Evolutionary conservation across 2,329 filamentous ascomycete species (phyloP), one percentile per base, ranked within the genome.

Genomic region (Aspergillus sojae): DNA sequence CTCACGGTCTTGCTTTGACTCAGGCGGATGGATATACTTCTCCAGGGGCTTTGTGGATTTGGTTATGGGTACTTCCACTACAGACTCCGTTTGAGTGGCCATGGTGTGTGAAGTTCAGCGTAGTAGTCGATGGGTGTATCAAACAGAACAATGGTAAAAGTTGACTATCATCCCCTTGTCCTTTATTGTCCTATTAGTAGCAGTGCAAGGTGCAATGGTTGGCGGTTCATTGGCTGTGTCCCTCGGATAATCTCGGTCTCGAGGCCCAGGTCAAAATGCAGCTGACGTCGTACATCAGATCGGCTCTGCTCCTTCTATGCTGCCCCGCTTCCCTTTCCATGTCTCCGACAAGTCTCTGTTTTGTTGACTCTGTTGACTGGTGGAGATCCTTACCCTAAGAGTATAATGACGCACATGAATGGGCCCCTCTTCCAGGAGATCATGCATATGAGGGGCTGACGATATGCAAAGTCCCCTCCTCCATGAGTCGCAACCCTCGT

Each of bases 1-100:
- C 62, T 62, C 23, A 66, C 64, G 9, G 26, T 63, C 46, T 39
- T 57, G 46, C 11, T 57, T 62, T 32, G 64, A 62, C 59, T 66
- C 64, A 2, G 64, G 52, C 21, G 56, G 62, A 55, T 64, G 64
- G 26, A 54, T 43, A 32, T 66, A 66, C 21, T 52, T 59, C 12
- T 60, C 52, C n/a, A 66, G n/a, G 45, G 59, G 57, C 19, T 50
- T 52, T 3, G 43, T 62, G 14, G 41, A 36, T 26, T 41, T 52
- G 14, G 45, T 48, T 7, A 39, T 14, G n/a, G 57, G 57, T 12
- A 36, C 16, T 23, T 58, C 36, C 46, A 58, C 54, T 10, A 53
- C 32, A 2, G 58, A 39, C 32, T 39, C 55, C 23, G 56, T 59
- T 48, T 54, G 36, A 21, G 61, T 59, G 26, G 56, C 28, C 61